A percentile compares a stretch with the other conserved stretches of the same genome.
Conservation (phyloP, 2,329 filamentous ascomycete genomes). For the Aureobasidium sp. region DNA sequence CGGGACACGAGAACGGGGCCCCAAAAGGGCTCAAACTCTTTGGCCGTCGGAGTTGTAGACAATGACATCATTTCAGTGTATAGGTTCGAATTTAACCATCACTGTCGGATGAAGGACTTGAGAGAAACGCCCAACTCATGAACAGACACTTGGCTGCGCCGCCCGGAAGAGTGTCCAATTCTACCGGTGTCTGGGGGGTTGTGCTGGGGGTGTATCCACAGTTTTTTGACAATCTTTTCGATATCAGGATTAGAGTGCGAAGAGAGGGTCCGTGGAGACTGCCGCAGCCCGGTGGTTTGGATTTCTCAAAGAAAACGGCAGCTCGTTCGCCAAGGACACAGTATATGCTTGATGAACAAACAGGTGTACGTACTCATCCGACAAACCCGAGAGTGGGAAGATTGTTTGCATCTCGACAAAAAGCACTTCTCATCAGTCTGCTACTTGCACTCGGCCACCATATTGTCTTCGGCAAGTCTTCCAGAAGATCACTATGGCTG, state of each 20-base stretch:
- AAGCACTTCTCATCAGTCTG: not conserved
- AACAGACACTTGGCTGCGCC: not conserved
- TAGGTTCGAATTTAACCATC: conserved; percentile 6
- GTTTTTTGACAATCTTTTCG: conserved; percentile 6
- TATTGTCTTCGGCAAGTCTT: too few species aligned
- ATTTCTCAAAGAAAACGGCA: not conserved
- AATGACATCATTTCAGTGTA: conserved; percentile 5
- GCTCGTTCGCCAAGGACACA: not conserved
- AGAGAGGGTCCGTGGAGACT: conserved; percentile 4
- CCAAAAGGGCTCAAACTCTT: not conserved
- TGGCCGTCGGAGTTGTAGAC: not conserved
- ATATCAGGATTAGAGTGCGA: conserved; percentile 10
- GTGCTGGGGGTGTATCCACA: conserved; percentile 4
- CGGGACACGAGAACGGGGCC: conserved; percentile 6
- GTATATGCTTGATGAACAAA: too few species aligned
- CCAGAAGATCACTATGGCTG: not conserved
- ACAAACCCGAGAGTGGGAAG: not conserved
- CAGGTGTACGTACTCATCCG: not conserved
- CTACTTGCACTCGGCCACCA: not conserved
- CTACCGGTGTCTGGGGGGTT: not conserved
- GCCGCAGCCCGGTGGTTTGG: conserved; percentile 7
- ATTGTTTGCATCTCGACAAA: not conserved
- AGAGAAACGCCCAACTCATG: not conserved
- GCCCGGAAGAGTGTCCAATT: conserved; percentile 4
- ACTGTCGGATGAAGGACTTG: conserved; percentile 5